phyloP scores from a whole-genome alignment of 2,329 filamentous ascomycete species.

The Ophiostoma tasmaniense region DNA sequence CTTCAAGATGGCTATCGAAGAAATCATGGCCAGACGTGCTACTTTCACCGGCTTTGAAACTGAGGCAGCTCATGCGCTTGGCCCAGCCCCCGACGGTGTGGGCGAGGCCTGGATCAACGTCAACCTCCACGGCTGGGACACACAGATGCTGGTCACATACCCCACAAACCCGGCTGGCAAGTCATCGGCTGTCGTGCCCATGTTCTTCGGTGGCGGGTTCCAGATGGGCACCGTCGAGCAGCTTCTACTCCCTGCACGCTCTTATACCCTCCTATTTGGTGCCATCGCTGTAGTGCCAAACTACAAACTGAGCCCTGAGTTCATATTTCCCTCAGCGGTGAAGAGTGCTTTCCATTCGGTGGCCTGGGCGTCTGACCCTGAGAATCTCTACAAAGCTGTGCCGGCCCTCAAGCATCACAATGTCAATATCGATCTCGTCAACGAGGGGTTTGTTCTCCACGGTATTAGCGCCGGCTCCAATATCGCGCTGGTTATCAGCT shows the following conservation, averaged over 20 bases:
- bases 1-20: neutral
- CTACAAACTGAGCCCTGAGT: no score
- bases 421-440: no score
- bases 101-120: conserved; percentile 4
- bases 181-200: neutral
- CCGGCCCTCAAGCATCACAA: no score
- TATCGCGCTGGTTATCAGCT: no score
- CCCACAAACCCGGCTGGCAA: neutral
- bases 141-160: neutral
- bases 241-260: neutral
- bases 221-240: conserved; percentile 1
- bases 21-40: neutral
- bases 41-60: neutral
- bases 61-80: neutral
- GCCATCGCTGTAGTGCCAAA: no score
- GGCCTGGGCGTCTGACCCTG: no score
- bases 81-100: neutral
- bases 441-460: no score
- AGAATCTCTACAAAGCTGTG: no score
- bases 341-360: no score
- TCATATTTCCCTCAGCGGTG: no score
- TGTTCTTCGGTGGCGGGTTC: neutral
- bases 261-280: no score
- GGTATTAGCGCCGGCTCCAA: no score
- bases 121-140: neutral